Conservation (phyloP, 345 rosid genomes). For the Citrus medica region DNA sequence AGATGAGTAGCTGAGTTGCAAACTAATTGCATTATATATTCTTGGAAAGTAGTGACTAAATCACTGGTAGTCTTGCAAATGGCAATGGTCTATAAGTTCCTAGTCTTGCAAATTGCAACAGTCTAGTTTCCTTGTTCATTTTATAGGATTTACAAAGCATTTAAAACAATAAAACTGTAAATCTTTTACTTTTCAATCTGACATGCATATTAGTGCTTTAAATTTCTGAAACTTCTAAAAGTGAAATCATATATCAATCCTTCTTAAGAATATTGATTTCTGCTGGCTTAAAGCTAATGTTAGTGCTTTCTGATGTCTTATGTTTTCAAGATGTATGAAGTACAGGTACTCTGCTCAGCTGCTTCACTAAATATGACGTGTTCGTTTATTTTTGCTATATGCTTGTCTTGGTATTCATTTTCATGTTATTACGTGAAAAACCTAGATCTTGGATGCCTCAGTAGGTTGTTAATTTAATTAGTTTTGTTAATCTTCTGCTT, state of each 20-base stretch:
- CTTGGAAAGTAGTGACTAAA: neutral
- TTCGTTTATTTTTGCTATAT: neutral
- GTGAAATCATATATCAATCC: neutral
- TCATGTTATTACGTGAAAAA: neutral
- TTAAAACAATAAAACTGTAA: neutral
- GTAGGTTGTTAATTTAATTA: neutral
- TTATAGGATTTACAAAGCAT: neutral
- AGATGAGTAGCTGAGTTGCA: neutral
- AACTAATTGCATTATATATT: neutral
- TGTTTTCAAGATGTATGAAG: neutral
- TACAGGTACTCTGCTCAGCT: neutral
- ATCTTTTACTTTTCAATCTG: neutral
- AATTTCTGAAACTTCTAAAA: neutral
- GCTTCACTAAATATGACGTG: neutral
- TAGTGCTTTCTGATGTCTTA: neutral
- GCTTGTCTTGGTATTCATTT: neutral
- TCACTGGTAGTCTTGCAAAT: neutral
- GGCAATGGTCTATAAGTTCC: neutral
- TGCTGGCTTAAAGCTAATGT: neutral
- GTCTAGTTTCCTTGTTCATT: neutral
- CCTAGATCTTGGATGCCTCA: neutral
- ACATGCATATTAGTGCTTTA: neutral
- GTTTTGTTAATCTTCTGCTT: neutral
- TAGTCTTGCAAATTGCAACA: neutral
- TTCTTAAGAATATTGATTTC: neutral